Base-by-base conservation (phyloP, 148 eudicot species). In the Camellia sinensis region DNA sequence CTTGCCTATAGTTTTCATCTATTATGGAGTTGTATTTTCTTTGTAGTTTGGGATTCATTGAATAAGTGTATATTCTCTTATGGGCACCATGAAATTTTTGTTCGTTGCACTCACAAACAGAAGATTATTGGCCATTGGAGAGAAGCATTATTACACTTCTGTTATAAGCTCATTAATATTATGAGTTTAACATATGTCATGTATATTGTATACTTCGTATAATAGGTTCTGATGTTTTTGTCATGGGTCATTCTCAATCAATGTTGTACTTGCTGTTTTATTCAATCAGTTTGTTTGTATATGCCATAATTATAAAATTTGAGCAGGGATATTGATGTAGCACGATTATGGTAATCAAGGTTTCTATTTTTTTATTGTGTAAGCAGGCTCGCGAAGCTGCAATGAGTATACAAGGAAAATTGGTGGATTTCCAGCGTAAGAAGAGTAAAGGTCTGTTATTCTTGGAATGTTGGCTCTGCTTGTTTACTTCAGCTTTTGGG, bases 361-460 rank as follows among this genome's bases (percentile, higher is more conserved):
- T 62, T 74, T 79, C 46, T 81, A 46, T 62, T 53, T 13, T 74
- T 41, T 77, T 60, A 52, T 66, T 64, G 9, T 77, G 63, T 73
- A 22, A 60, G 78, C 92, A 94, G 99, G 89, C 82, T 77, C 95
- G 98, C 71, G 98, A 97, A 82, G 98, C 90, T 81, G 85, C 97
- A 22, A 52, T 83, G 74, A 83, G 88, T 78, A 84, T 89, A 66
- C 97, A 85, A 82, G 99, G 99, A 40, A 92, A 90, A 85, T 78
- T 92, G 79, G 97, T 94, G 50, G 98, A 97, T 88, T 78, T 87
- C 72, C 99, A 97, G 89, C 94, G 99, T 57, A 94, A 85, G 86
- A 92, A 86, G 85, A 94, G 85, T 79, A 97, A 87, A 97, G 99
- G 99, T 97, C 8, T 86, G 85, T 71, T 21, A 67, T 37, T 46